Base-by-base conservation (phyloP, 805 yeast species). In the Sugiyamaella qingdaonensis region DNA sequence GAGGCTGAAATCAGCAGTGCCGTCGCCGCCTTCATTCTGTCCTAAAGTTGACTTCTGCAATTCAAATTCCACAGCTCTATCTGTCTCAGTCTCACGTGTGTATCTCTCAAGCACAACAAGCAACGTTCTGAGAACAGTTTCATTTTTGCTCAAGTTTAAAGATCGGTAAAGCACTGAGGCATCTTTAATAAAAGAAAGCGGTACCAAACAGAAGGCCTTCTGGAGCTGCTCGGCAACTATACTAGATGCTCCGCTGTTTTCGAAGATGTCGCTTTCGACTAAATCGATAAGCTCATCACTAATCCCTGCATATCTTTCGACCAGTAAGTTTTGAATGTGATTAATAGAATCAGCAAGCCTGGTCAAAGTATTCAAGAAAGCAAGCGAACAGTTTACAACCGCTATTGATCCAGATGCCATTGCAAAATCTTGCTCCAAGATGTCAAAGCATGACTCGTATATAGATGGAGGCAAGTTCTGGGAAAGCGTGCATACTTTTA, bases 341-440 rank as follows among this genome's bases (percentile, higher is more conserved):
- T 36, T 18, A 31, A 31, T 5, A 13, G 35, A 2, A 13, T 31
- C 9, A 14, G 36, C 11, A 9, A 29, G 11, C 24, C 21, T 49
- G 51, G 13, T 54, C 29, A 80, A 55, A 2, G 62, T 50, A 2
- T 68, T 52, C 46, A 72, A 75, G 10, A 81, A 62, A 56, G 73
- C 76, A 52, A 86, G 64, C 0, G 84, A 69, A 52, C 66, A 66
- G 57, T 74, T 75, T 33, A 76, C 71, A 56, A 86, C 64, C 45
- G 80, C 80, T 11, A 54, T 37, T 1, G 54, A 55, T 8, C 31
- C 36, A 5, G 41, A 50, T 13, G 14, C 37, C 43, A 53, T 37
- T 1, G 54, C 49, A 33, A 60, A 43, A 37, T 56, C 45, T 46
- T 58, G 60, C 46, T 55, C 58, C 21, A 60, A 27, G n/a, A 58